Base-by-base conservation (phyloP, 2,329 filamentous ascomycete genomes). In the Fusarium sp. region DNA sequence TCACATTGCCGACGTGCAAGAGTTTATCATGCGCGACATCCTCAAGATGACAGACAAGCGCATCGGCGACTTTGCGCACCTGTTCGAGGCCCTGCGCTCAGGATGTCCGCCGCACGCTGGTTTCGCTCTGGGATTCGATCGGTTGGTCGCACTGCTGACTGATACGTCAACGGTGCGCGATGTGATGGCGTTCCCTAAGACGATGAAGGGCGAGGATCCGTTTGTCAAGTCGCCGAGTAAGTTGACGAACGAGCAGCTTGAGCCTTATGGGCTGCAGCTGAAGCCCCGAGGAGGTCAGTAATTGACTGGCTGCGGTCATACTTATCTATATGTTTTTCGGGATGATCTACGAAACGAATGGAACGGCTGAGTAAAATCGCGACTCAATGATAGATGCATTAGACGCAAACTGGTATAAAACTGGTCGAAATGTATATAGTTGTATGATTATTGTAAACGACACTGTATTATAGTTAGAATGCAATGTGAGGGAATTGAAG, bases 181-280 rank as follows among this genome's bases (percentile, higher is more conserved):
- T 81, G 95, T 99, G 3, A 98, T 99, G 79, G 94, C 94, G 0
- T 99, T 99, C 76, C 97, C 96, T 0, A 99, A 99, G 84, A 94
- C 89, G 65, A 94, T 94, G 65, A 94, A 90, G 77, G 94, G 96
- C 1, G 92, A 97, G 76, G 96, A 99, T 80, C 80, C 89, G 58
- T 87, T 97, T 79, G 93, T 97, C 4, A 89, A 88, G 72, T 93
- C 92, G 66, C 96, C 96, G 0, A 90, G 90, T 51, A 79, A 78
- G 67, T 84, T 97, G 68, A 92, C 86, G 0, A 81, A 88, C 60
- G 86, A 87, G 50, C 82, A 86, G 69, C 77, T 87, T 54, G 76
- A 73, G 52, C 83, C 82, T 0, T 88, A 87, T 65, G 83, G 86
- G 13, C 66, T 87, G 39, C 74, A 78, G 44, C 65, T 80, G 7